phyloP scores from a whole-genome alignment of 1,284 basidiomycete genomes.

The Coniophora puteana region DNA sequence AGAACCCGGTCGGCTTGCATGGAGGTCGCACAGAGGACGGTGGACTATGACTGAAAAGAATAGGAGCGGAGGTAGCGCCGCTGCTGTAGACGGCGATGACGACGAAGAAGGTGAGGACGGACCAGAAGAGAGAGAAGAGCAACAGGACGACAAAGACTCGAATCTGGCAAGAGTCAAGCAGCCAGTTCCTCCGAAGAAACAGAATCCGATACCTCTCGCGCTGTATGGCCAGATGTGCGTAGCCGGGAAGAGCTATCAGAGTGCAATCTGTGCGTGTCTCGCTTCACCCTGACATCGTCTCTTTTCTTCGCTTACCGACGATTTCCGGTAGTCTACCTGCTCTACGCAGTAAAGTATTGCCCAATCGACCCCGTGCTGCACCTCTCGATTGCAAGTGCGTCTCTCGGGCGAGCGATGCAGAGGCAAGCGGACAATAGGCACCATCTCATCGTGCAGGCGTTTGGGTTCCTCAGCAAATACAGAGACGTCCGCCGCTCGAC shows the following conservation, averaged over 20 bases:
- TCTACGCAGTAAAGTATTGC: constrained; percentile 84
- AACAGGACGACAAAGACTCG: constrained; percentile 20
- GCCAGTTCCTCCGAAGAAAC: constrained; percentile 55
- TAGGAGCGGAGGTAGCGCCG: too few species aligned
- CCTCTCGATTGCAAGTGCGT: constrained; percentile 79
- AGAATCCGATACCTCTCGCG: constrained; percentile 71
- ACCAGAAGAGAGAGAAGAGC: constrained; percentile 24
- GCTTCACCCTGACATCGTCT: neutral
- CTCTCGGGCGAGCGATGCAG: constrained; percentile 86
- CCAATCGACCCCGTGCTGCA: constrained; percentile 85
- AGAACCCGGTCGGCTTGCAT: constrained; percentile 55
- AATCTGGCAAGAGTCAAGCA: constrained; percentile 28
- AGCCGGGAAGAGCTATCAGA: constrained; percentile 84
- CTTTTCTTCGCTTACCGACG: constrained; percentile 1
- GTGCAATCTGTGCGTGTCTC: constrained; percentile 75
- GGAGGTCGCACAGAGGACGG: constrained; percentile 51
- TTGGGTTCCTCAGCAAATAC: constrained; percentile 2
- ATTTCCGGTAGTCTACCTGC: constrained; percentile 69
- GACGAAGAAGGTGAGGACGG: constrained; percentile 16
- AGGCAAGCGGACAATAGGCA: constrained; percentile 93
- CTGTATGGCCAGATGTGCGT: constrained; percentile 90
- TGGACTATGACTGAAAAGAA: constrained; percentile 43
- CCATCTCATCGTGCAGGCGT: constrained; percentile 76
- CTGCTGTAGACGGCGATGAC: constrained; percentile 27
- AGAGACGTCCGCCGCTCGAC: too few species aligned